Conservation (phyloP, 345 rosid genomes). For the Diplotaxis tenuifolia region DNA sequence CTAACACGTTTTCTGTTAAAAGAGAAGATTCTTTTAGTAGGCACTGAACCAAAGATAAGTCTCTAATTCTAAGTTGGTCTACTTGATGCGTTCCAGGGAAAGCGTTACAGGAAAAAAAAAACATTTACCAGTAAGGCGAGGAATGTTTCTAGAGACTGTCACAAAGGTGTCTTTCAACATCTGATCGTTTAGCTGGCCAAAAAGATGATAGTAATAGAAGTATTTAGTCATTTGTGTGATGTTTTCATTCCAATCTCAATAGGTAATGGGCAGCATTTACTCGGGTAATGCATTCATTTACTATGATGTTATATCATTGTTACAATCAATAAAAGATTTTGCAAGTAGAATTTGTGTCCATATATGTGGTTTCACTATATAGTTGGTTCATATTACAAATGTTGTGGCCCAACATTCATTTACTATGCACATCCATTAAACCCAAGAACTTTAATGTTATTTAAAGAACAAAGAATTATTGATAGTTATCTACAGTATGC, state of each 20-base stretch:
- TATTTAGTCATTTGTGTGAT: background rate
- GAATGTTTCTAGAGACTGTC: slow-evolving; percentile 95
- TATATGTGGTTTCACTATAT: background rate
- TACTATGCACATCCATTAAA: background rate
- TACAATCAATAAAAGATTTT: background rate
- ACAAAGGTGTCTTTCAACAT: slow-evolving; percentile 60
- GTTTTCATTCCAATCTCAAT: slow-evolving; percentile 23
- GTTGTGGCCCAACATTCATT: background rate
- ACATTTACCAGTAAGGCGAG: slow-evolving; percentile 88
- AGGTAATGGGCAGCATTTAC: slow-evolving; percentile 90
- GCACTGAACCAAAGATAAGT: background rate
- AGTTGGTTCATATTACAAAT: background rate
- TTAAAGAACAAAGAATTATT: background rate
- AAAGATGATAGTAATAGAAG: background rate
- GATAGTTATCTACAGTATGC: background rate
- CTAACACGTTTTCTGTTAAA: background rate
- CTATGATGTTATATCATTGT: too few relatives aligned
- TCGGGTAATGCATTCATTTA: slow-evolving; percentile 64
- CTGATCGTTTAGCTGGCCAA: background rate
- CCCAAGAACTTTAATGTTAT: background rate
- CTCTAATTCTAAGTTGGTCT: background rate
- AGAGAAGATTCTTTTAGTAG: background rate
- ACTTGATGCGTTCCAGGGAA: slow-evolving; percentile 47
- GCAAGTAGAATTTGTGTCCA: slow-evolving; percentile 8
- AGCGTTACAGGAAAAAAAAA: slow-evolving; percentile 68